Base-by-base conservation (phyloP, 257 asterid species). In the Salvia miltiorrhiza region DNA sequence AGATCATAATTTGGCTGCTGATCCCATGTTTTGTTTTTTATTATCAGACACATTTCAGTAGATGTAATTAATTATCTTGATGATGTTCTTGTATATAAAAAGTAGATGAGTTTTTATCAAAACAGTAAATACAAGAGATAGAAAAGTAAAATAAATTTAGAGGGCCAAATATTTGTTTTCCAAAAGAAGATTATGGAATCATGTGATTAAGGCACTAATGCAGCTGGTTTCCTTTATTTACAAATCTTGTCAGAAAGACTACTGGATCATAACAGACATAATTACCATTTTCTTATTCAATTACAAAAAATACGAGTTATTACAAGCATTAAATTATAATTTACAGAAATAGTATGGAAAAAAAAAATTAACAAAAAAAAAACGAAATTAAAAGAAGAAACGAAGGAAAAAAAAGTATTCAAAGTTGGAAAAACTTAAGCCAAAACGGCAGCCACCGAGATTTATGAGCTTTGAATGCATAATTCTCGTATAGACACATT, bases 391-490 rank as follows among this genome's bases (percentile, higher is more conserved):
- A n/a, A n/a, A 30, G 35, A 3, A 40, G 56, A 41, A 40, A 37
- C 9, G 65, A 41, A 55, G 23, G 9, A 44, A 2, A 20, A 43
- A 24, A 52, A 10, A 61, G 10, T 2, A 47, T 16, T 20, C 17
- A 19, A 63, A 72, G 50, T 3, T 24, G 13, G 66, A 4, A 30
- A 69, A 39, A 4, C 0, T 7, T 35, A 43, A 57, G 33, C 66
- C 74, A 73, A 73, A 83, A 78, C 82, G 69, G 81, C 72, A 60
- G 80, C 67, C 75, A 73, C 77, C 69, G 39, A 68, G 67, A 77
- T 67, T 82, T 74, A 79, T 78, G 80, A 70, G 59, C 32, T 73
- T 63, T 64, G 76, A 77, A 81, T 61, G 68, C 80, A 77, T 47
- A 77, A 65, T 74, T 75, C 77, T 76, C 70, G 59, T 47, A 44